A percentile compares a stretch with the other conserved stretches of the same genome.
These are phyloP conservation scores for Ambrosiella xylebori DNA, from an alignment of 2,329 filamentous ascomycete genomes.

Conservation along the genomic window DNA sequence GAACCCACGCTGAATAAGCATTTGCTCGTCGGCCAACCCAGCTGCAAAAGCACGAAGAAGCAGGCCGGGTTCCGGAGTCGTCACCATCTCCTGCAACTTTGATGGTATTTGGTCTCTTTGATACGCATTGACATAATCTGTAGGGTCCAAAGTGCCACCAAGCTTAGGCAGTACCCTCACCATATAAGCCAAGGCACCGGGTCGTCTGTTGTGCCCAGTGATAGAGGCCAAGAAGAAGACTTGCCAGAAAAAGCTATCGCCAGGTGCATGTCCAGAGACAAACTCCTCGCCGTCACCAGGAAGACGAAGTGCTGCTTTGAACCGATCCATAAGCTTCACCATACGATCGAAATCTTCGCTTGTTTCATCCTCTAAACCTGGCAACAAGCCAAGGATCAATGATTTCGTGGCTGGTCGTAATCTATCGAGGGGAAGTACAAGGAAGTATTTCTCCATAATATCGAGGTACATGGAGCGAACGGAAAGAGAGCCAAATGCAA, in stretches of 20 bases:
- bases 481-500: slow-evolving; percentile 87
- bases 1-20: slow-evolving; percentile 86
- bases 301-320: slow-evolving; percentile 52
- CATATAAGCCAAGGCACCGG: slow-evolving; percentile 77
- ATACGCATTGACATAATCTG: slow-evolving; percentile 22
- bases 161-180: slow-evolving; percentile 58
- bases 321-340: slow-evolving; percentile 56
- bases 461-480: slow-evolving; percentile 75
- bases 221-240: slow-evolving; percentile 89
- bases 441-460: slow-evolving; percentile 64
- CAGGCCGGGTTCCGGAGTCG: slow-evolving; percentile 78
- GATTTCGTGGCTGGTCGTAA: slow-evolving; percentile 81
- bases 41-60: slow-evolving; percentile 83
- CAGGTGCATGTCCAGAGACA: slow-evolving; percentile 36
- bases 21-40: slow-evolving; percentile 69
- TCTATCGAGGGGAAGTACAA: slow-evolving; percentile 50
- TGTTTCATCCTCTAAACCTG: slow-evolving; percentile 86
- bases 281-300: slow-evolving; percentile 22
- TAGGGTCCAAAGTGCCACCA: slow-evolving; percentile 24
- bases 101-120: background rate
- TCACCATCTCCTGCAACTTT: slow-evolving; percentile 26
- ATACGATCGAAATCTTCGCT: slow-evolving; percentile 94
- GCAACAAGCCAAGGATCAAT: slow-evolving; percentile 72
- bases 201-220: slow-evolving; percentile 67
- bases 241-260: slow-evolving; percentile 92